Percentiles rank a stretch among this genome's conserved stretches.
These are phyloP conservation scores for Aspergillus bertholletiae DNA, from an alignment of 495 filamentous ascomycete genomes.

Conservation along the genomic window DNA sequence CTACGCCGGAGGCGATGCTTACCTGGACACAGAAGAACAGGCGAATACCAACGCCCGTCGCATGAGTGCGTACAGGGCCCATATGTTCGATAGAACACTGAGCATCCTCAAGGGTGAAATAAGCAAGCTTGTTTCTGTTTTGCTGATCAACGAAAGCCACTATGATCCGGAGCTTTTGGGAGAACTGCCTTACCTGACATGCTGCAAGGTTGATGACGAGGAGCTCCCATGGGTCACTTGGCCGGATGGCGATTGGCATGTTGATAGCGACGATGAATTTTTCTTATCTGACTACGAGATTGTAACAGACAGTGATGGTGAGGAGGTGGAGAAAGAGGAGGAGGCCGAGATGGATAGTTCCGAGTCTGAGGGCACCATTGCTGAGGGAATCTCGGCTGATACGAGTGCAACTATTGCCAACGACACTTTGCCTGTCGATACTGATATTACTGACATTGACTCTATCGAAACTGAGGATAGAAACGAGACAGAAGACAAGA, in stretches of 20 bases:
- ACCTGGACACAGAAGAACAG: constrained; percentile 14
- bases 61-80: constrained; percentile 21
- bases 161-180: constrained; percentile 14
- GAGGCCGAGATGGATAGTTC: not conserved
- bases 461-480: too few relatives aligned
- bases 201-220: constrained; percentile 21
- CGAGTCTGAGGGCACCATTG: too few relatives aligned
- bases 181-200: constrained; percentile 33
- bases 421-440: too few relatives aligned
- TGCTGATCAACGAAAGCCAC: constrained; percentile 19
- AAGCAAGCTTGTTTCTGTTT: constrained; percentile 14
- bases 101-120: constrained; percentile 37
- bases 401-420: too few relatives aligned
- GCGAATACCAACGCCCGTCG: constrained; percentile 19
- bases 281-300: not conserved
- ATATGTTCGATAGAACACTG: constrained; percentile 38
- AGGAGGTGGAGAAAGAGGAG: not conserved
- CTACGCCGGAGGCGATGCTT: constrained; percentile 12
- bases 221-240: constrained; percentile 29
- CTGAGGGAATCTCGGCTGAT: too few relatives aligned
- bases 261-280: not conserved
- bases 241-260: not conserved
- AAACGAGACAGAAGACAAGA: too few relatives aligned
- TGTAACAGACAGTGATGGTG: not conserved
- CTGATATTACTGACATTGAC: too few relatives aligned